Evolutionary conservation across 768 basidiomycete genomes (phyloP).

Genomic region (Russula griseocarnosa): DNA sequence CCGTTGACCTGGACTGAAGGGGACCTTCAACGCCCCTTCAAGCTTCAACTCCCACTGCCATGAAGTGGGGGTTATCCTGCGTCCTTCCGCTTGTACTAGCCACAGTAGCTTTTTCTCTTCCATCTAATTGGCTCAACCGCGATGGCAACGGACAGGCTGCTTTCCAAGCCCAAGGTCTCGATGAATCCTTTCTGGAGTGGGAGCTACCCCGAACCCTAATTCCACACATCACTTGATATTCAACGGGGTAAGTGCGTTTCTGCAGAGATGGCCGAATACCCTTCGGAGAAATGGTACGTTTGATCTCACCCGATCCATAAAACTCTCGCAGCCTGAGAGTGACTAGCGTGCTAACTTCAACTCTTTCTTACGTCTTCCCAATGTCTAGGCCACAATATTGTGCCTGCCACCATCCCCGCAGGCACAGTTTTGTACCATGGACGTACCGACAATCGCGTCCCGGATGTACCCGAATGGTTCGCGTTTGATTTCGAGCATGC

Average conservation of each 20-base stretch:
- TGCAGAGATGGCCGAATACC: slow-evolving; percentile 42
- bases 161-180: neutral
- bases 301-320: neutral
- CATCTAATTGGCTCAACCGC: slow-evolving; percentile 19
- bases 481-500: slow-evolving; percentile 27
- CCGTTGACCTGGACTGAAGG: too few species aligned
- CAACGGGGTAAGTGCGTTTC: slow-evolving; percentile 35
- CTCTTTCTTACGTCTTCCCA: neutral
- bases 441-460: slow-evolving; percentile 4
- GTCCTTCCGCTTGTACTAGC: neutral
- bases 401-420: slow-evolving; percentile 20
- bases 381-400: slow-evolving; percentile 21
- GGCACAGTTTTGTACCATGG: slow-evolving; percentile 29
- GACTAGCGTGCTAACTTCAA: neutral
- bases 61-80: neutral
- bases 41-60: neutral
- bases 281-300: slow-evolving; percentile 28
- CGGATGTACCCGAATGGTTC: slow-evolving; percentile 22
- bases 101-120: slow-evolving; percentile 7
- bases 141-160: slow-evolving; percentile 28
- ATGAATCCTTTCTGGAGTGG: slow-evolving; percentile 3
- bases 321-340: neutral
- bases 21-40: too few species aligned
- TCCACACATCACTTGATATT: slow-evolving; percentile 38
- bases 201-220: slow-evolving; percentile 31